Base-by-base conservation (phyloP, 805 yeast genomes). In the Blastobotrys chiropterorum region DNA sequence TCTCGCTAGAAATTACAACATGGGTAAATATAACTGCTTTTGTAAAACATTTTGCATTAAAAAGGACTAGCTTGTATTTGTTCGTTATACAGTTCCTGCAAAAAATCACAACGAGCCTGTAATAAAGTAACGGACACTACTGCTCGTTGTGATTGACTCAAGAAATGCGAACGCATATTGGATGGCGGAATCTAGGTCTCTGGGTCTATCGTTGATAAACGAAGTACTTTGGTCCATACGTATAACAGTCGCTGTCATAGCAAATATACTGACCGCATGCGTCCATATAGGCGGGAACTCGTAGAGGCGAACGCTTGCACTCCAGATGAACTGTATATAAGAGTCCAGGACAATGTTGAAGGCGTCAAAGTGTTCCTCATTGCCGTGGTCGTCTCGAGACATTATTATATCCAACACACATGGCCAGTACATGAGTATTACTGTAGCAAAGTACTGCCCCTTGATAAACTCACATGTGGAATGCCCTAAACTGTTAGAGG, bases 191-290 rank as follows among this genome's bases (percentile, higher is more conserved):
- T 38, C 38, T 21, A 47, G 47, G 6, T 47, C 50, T 20, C 38
- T 47, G n/a, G 50, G 50, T 17, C 21, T 38, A 22, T 47, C 50
- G 21, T 47, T 38, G n/a, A 22, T 16, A 38, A 38, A 34, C 21
- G 45, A 16, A 17, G 45, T 20, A 16, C 45, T 40, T 17, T 38
- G 31, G 2, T 20, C 19, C 45, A 47, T 16, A 11, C 45, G 30
- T 38, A 47, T 47, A 14, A 47, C 38, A 19, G 45, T 42, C 15
- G 50, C 50, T 47, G 50, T 47, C 38, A 21, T 38, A 7, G 44
- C 50, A 47, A 47, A 47, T 11, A 47, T 47, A 20, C 50, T 47
- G 8, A 47, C 50, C 14, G 50, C 50, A 34, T 47, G 50, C 13
- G 50, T 40, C 50, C 50, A 47, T 38, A 47, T 39, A 13, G 38